Percentiles rank a stretch among this genome's conserved stretches.
These are phyloP conservation scores for Solanum microdontum DNA, from an alignment of 257 asterid species.

Conservation along the genomic window DNA sequence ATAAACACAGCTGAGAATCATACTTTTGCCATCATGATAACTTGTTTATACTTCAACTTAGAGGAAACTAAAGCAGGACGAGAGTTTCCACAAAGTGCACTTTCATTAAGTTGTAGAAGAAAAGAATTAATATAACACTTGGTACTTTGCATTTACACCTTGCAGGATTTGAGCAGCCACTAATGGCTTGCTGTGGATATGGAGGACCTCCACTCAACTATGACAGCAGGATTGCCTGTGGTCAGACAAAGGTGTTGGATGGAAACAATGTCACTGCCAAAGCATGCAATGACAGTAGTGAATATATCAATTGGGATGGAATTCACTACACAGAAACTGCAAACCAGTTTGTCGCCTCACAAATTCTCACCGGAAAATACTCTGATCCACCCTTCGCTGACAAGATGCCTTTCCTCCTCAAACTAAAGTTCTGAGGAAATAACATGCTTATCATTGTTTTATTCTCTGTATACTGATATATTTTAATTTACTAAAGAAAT, in stretches of 20 bases:
- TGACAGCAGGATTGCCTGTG: slow-evolving; percentile 68
- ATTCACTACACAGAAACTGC: slow-evolving; percentile 94
- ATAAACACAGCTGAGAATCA: neutral
- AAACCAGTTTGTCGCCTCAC: slow-evolving; percentile 60
- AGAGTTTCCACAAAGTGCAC: neutral
- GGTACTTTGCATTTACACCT: neutral
- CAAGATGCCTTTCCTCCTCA: slow-evolving; percentile 69
- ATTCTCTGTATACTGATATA: neutral
- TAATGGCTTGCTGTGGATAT: slow-evolving; percentile 86
- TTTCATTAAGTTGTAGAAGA: neutral
- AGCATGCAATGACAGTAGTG: slow-evolving; percentile 74
- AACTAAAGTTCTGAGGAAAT: slow-evolving; percentile 42
- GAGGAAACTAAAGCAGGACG: neutral
- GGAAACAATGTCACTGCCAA: slow-evolving; percentile 65
- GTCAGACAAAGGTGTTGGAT: slow-evolving; percentile 62
- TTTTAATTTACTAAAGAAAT: neutral
- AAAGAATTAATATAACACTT: neutral
- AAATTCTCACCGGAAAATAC: slow-evolving; percentile 78
- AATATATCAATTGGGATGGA: slow-evolving; percentile 86
- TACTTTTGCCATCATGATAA: neutral
- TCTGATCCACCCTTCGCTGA: slow-evolving; percentile 77
- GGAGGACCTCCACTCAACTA: slow-evolving; percentile 96
- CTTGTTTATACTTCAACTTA: neutral
- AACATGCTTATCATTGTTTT: slow-evolving; percentile 1
- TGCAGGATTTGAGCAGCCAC: slow-evolving; percentile 81